phyloP scores from a whole-genome alignment of 192 early-diverging fungal species.

The Chytriomyces sp. region DNA sequence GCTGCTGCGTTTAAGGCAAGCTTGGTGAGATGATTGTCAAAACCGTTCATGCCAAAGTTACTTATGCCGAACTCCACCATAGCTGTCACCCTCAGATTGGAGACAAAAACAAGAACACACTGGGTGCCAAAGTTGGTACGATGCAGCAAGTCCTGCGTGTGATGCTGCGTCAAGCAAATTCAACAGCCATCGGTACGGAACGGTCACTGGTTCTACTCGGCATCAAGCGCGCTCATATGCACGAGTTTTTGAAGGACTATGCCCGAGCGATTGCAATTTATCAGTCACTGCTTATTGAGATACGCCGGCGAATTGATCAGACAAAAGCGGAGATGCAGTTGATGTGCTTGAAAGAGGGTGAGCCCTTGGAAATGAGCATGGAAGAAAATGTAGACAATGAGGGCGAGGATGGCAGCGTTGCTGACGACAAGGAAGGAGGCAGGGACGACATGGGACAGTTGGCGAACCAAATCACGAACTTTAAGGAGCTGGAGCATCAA shows the following conservation, averaged over 20 bases:
- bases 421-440: not conserved
- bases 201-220: constrained; percentile 22
- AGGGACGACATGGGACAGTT: constrained; percentile 1
- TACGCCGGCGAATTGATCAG: constrained; percentile 1
- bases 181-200: constrained; percentile 37
- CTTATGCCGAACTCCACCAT: not conserved
- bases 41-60: not conserved
- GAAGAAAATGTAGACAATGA: constrained; percentile 27
- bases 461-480: constrained; percentile 29
- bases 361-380: not conserved
- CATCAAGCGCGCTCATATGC: constrained; percentile 42
- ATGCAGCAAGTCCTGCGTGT: constrained; percentile 58
- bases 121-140: constrained; percentile 44
- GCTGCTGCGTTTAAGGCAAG: constrained; percentile 54
- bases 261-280: constrained; percentile 23
- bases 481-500: constrained; percentile 58
- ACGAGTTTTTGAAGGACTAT: constrained; percentile 30
- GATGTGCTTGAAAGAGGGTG: not conserved
- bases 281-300: constrained; percentile 27
- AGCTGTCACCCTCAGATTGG: constrained; percentile 65
- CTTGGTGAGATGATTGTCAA: constrained; percentile 24
- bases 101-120: constrained; percentile 41
- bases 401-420: constrained; percentile 10
- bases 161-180: constrained; percentile 42
- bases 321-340: constrained; percentile 11